Percentiles rank a stretch among this genome's conserved stretches.
phyloP scores from a whole-genome alignment of 2,329 filamentous ascomycete genomes.

The Fusarium sp. region DNA sequence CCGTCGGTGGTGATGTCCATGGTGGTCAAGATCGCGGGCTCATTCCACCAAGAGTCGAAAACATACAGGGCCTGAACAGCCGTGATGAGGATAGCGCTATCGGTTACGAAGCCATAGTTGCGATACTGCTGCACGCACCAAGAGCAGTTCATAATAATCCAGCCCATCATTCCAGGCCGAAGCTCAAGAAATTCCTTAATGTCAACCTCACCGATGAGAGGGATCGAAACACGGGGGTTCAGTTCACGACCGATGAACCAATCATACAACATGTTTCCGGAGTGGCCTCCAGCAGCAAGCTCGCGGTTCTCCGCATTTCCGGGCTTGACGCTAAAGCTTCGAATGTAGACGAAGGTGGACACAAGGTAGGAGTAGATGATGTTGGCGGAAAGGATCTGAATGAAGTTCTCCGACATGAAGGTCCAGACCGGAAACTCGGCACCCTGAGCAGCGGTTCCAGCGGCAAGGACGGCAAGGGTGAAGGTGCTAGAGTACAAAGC shows the following conservation, averaged over 20 bases:
- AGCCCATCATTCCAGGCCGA: conserved; percentile 90
- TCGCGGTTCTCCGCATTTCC: conserved; percentile 77
- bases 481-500: conserved; percentile 80
- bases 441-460: conserved; percentile 80
- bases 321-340: conserved; percentile 83
- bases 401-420: conserved; percentile 90
- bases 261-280: conserved; percentile 89
- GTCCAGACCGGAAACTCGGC: conserved; percentile 89
- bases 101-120: conserved; percentile 82
- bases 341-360: conserved; percentile 81
- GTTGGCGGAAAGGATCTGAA: conserved; percentile 85
- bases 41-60: conserved; percentile 86
- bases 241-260: conserved; percentile 97
- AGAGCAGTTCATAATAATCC: conserved; percentile 84
- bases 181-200: conserved; percentile 92
- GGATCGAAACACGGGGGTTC: conserved; percentile 84
- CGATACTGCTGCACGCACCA: conserved; percentile 90
- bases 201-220: conserved; percentile 84
- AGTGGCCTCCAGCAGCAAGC: conserved; percentile 82
- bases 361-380: conserved; percentile 78
- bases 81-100: conserved; percentile 84
- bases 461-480: conserved; percentile 75
- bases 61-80: conserved; percentile 83
- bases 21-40: conserved; percentile 87
- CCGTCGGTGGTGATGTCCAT: conserved; percentile 95